These are phyloP conservation scores for Aspergillus novoparasiticus DNA, from an alignment of 2,329 filamentous ascomycete genomes.

Conservation along the genomic window DNA sequence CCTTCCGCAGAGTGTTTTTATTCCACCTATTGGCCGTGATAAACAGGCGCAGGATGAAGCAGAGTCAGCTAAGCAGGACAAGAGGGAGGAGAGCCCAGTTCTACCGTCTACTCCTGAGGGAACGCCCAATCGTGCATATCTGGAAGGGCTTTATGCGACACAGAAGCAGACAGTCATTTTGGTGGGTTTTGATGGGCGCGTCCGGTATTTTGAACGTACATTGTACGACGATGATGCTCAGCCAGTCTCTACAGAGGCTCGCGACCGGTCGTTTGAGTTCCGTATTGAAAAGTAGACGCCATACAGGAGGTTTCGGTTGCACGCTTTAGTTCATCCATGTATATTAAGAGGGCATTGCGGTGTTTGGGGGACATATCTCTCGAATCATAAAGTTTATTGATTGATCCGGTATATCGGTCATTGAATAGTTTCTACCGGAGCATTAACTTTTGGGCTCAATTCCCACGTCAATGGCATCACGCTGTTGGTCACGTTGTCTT, in stretches of 20 bases:
- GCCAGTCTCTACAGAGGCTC: background rate
- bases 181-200: conserved; percentile 53
- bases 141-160: conserved; percentile 59
- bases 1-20: conserved; percentile 60
- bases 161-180: conserved; percentile 64
- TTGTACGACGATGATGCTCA: conserved; percentile 53
- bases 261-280: conserved; percentile 15
- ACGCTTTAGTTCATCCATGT: background rate
- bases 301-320: background rate
- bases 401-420: background rate
- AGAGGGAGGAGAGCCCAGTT: conserved; percentile 16
- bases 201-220: conserved; percentile 62
- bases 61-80: background rate
- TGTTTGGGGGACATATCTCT: background rate
- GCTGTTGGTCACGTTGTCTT: background rate
- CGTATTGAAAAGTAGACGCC: background rate
- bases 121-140: conserved; percentile 31
- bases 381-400: background rate
- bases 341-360: background rate
- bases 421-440: background rate
- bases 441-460: background rate
- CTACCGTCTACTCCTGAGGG: conserved; percentile 8
- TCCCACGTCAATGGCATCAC: background rate
- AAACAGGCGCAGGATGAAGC: conserved; percentile 31
- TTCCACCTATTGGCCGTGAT: conserved; percentile 53